These are phyloP conservation scores for Diaporthe eres DNA, from an alignment of 2,329 filamentous ascomycete species.

Conservation along the genomic window DNA sequence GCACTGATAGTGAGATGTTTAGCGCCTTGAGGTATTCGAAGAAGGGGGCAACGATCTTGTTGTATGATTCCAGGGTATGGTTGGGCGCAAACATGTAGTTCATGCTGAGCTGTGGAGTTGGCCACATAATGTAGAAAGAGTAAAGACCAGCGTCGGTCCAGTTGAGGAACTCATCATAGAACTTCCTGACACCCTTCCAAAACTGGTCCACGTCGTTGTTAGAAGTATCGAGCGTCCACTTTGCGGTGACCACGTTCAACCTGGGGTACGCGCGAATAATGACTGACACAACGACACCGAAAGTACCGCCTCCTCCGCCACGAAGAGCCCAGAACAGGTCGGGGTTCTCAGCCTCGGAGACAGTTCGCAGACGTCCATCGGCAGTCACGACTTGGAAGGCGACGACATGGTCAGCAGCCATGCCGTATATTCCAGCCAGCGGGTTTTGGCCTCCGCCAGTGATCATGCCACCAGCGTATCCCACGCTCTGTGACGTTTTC, in stretches of 20 bases:
- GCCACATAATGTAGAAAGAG: constrained; percentile 19
- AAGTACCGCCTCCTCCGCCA: constrained; percentile 59
- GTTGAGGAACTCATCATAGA: constrained; percentile 50
- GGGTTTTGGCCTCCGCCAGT: constrained; percentile 68
- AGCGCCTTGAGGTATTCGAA: neutral
- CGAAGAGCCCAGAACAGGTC: constrained; percentile 66
- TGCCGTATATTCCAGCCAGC: constrained; percentile 62
- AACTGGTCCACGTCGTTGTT: neutral
- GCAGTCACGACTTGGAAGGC: constrained; percentile 63
- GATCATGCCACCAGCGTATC: constrained; percentile 62
- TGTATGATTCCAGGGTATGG: neutral
- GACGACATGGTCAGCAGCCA: constrained; percentile 64
- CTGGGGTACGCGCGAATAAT: constrained; percentile 45
- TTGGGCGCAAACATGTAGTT: constrained; percentile 5
- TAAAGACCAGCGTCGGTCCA: neutral
- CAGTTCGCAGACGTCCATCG: constrained; percentile 57
- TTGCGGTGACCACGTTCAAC: constrained; percentile 12
- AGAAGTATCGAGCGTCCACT: constrained; percentile 9
- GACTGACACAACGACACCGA: constrained; percentile 50
- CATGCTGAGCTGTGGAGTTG: constrained; percentile 4
- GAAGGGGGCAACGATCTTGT: neutral
- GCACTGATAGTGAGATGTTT: constrained; percentile 1
- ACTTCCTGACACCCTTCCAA: constrained; percentile 54
- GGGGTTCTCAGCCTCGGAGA: constrained; percentile 54
- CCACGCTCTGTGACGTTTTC: constrained; percentile 58